Evolutionary conservation across 2,329 filamentous ascomycete genomes (phyloP).

Genomic region (Alternaria atra): DNA sequence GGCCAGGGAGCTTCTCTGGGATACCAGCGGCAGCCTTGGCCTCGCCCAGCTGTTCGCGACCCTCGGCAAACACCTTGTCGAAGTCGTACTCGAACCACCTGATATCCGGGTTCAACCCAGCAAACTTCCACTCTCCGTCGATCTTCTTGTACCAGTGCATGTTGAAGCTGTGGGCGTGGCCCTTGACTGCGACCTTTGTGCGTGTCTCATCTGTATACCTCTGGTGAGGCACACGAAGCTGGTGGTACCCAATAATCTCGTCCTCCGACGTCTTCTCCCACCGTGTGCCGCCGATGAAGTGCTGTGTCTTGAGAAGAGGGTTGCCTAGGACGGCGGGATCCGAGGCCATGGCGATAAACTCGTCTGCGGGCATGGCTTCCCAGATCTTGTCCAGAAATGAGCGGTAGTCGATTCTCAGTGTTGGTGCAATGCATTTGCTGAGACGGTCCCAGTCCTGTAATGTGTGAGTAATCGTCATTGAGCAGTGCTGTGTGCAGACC

Average conservation of each 20-base stretch:
- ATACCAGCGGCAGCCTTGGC: conserved; percentile 54
- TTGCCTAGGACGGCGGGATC: conserved; percentile 63
- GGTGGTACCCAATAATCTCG: conserved; percentile 64
- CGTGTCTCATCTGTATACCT: conserved; percentile 60
- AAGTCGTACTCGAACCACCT: conserved; percentile 66
- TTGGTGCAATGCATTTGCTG: conserved; percentile 69
- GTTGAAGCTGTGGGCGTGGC: conserved; percentile 65
- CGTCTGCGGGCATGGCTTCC: conserved; percentile 65
- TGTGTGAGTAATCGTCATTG: conserved; percentile 5
- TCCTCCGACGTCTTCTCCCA: conserved; percentile 61
- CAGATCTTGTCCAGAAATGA: conserved; percentile 64
- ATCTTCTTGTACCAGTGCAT: conserved; percentile 66
- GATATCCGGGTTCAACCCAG: conserved; percentile 63
- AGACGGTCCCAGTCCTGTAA: conserved; percentile 67
- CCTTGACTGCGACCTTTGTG: conserved; percentile 61
- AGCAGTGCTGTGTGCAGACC: not conserved
- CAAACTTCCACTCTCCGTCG: conserved; percentile 68
- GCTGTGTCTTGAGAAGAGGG: conserved; percentile 64
- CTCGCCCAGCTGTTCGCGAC: conserved; percentile 57
- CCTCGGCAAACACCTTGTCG: conserved; percentile 63
- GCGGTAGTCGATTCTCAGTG: conserved; percentile 73
- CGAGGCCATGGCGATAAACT: conserved; percentile 64
- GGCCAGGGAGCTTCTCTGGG: conserved; percentile 26
- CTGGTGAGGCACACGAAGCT: conserved; percentile 67
- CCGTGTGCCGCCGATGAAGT: conserved; percentile 63